phyloP scores from a whole-genome alignment of 1,284 basidiomycete species.

The Sanguinoderma infundibulare region DNA sequence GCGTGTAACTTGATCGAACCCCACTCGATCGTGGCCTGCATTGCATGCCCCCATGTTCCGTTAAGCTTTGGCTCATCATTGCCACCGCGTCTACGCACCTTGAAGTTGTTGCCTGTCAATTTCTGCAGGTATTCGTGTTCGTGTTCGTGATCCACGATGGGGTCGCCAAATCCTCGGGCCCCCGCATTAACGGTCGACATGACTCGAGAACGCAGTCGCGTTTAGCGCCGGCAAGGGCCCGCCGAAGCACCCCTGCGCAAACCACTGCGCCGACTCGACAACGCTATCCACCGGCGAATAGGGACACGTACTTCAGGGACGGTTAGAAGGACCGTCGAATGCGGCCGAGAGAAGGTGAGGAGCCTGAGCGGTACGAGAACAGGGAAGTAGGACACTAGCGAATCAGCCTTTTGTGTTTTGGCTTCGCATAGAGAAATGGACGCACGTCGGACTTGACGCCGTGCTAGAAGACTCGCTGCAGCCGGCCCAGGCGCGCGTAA shows the following conservation, averaged over 20 bases:
- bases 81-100: slow-evolving; percentile 22
- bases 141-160: slow-evolving; percentile 50
- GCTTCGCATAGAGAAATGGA: not conserved
- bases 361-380: not conserved
- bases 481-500: slow-evolving; percentile 44
- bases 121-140: slow-evolving; percentile 47
- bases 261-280: slow-evolving; percentile 50
- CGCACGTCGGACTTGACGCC: slow-evolving; percentile 41
- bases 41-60: slow-evolving; percentile 27
- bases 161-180: slow-evolving; percentile 43
- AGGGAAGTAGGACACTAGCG: not conserved
- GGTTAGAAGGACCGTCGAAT: not conserved
- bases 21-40: slow-evolving; percentile 42
- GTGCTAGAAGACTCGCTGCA: slow-evolving; percentile 48
- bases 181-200: too few species aligned
- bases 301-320: slow-evolving; percentile 45
- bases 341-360: slow-evolving; percentile 15
- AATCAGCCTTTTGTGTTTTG: not conserved
- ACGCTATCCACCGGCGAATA: slow-evolving; percentile 41
- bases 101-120: slow-evolving; percentile 43
- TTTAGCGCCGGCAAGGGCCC: slow-evolving; percentile 36
- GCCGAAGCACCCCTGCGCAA: slow-evolving; percentile 49
- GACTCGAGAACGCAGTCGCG: slow-evolving; percentile 38
- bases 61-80: not conserved
- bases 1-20: slow-evolving; percentile 42